These are phyloP conservation scores for Cyberlindnera galapagoensis DNA, from an alignment of 805 yeast genomes.

Conservation along the genomic window DNA sequence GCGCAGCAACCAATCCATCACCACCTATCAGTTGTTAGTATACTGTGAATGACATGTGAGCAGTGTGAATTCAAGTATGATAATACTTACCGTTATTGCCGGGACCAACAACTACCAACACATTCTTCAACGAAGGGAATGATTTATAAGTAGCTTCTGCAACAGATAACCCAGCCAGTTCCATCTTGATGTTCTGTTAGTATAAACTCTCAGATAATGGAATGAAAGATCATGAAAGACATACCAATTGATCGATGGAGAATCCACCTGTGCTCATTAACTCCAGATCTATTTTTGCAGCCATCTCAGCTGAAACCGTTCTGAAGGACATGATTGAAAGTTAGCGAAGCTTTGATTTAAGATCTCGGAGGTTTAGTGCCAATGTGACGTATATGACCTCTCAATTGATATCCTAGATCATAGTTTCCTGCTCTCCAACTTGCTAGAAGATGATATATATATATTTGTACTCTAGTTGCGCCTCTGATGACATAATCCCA, in stretches of 20 bases:
- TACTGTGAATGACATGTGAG: background rate
- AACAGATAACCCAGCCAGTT: conserved; percentile 90
- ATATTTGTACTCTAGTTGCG: no score
- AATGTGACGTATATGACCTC: no score
- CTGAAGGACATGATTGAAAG: conserved; percentile 23
- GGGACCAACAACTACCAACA: conserved; percentile 82
- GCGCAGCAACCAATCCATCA: conserved; percentile 92
- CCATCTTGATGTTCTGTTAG: conserved; percentile 48
- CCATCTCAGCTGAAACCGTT: conserved; percentile 43
- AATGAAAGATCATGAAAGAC: conserved; percentile 11
- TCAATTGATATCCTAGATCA: no score
- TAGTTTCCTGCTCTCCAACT: no score
- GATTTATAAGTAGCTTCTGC: conserved; percentile 75
- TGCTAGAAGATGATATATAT: no score
- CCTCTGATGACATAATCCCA: no score
- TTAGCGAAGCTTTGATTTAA: no score
- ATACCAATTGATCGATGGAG: conserved; percentile 68
- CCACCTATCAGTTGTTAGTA: conserved; percentile 41
- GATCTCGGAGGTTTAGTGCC: no score
- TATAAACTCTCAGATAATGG: no score
- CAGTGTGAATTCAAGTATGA: background rate
- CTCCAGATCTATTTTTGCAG: conserved; percentile 76
- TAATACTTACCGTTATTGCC: conserved; percentile 61
- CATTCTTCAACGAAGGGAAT: conserved; percentile 46
- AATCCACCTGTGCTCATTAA: conserved; percentile 81